Conservation (phyloP, 2,329 filamentous ascomycete species). For the Colletotrichum orchidophilum region DNA sequence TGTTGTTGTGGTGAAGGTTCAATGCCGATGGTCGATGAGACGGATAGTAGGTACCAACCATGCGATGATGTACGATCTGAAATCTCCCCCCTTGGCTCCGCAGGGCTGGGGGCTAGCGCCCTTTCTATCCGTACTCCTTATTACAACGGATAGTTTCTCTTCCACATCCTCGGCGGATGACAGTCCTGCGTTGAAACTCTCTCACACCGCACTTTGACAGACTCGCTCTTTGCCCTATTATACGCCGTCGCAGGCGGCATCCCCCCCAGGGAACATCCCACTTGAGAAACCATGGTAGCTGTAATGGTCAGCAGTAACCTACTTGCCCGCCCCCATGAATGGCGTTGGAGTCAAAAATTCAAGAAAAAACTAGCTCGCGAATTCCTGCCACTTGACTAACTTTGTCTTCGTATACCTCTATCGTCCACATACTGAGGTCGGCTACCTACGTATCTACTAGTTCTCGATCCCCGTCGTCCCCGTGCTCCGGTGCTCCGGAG, state of each 20-base stretch:
- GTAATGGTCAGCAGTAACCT: neutral
- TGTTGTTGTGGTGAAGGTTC: neutral
- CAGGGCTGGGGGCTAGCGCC: neutral
- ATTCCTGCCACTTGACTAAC: no score
- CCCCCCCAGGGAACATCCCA: conserved; percentile 8
- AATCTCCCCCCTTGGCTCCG: neutral
- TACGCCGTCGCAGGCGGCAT: neutral
- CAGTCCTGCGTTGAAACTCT: neutral
- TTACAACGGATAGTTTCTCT: no score
- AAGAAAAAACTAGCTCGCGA: no score
- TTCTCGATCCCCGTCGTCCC: neutral
- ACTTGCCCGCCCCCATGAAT: neutral
- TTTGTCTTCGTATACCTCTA: neutral
- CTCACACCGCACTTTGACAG: conserved; percentile 29
- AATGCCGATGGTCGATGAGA: neutral
- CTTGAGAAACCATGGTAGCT: neutral
- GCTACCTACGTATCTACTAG: neutral
- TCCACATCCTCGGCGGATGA: neutral
- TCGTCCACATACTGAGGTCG: neutral
- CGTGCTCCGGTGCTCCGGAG: neutral
- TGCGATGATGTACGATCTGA: neutral
- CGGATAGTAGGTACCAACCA: neutral
- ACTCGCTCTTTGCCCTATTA: neutral
- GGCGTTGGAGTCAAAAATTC: no score
- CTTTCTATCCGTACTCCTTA: no score